Base-by-base conservation (phyloP, 371 early-diverging fungal species). In the Paraphysoderma sedebokerense region DNA sequence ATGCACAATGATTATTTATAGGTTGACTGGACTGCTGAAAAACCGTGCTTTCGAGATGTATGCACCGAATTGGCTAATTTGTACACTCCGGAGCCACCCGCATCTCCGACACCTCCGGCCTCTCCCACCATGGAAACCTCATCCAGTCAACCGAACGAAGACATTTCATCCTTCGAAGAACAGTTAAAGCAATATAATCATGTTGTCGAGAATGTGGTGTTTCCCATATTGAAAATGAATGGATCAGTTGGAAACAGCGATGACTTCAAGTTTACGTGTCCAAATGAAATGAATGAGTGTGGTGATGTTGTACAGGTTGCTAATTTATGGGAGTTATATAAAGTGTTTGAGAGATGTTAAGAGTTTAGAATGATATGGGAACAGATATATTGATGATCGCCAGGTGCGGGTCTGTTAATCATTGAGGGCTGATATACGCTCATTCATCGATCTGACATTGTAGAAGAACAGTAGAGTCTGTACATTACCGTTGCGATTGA, bases 271-370 rank as follows among this genome's bases (percentile, higher is more conserved):
- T 57, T 53, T 42, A 49, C 53, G 42, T 23, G 37, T 31, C 38
- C 57, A 11, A 58, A 53, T 24, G 19, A 17, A n/a, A 38, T 17
- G 22, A 38, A 28, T 31, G 26, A 57, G 26, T 6, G 17, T 22
- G 44, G 15, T 44, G 55, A 46, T 6, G 5, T 88, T 1, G 62
- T 79, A 7, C 80, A 78, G 49, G 53, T 95, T 17, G 86, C 85
- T 0, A 74, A 82, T 54, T 62, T 88, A 46, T 74, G 81, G n/a
- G 89, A 91, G 51, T 63, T 92, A 26, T 92, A 92, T 65, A 81
- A 76, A 34, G 80, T 92, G 20, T 93, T 93, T 72, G 91, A 93
- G 58, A 58, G 93, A 38, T 88, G 88, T 55, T 87, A 54, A 60
- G 35, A 13, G 35, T n/a, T n/a, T n/a, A n/a, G n/a, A n/a, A n/a